These are phyloP conservation scores for Begonia fuchsioides DNA, from an alignment of 306 rosid genomes.

Conservation along the genomic window DNA sequence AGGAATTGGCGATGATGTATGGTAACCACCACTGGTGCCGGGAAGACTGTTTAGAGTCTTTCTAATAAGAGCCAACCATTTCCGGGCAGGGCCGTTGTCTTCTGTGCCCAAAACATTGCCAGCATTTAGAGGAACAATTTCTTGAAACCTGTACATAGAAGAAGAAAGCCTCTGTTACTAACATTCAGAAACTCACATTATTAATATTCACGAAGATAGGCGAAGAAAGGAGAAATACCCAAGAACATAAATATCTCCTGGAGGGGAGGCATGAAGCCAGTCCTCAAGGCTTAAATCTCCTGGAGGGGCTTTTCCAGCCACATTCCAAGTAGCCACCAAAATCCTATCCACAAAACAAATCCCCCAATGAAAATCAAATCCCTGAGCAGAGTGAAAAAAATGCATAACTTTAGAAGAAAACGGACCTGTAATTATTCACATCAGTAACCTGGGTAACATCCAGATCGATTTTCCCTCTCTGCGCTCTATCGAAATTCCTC, in stretches of 20 bases:
- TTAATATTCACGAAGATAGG: neutral
- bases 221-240: conserved; percentile 34
- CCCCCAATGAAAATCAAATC: neutral
- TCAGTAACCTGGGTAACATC: conserved; percentile 53
- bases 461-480: conserved; percentile 52
- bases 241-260: conserved; percentile 91
- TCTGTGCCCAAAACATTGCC: conserved; percentile 97
- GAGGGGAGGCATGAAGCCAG: conserved; percentile 95
- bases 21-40: conserved; percentile 57
- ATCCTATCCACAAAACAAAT: conserved; percentile 27
- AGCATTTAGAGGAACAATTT: conserved; percentile 97
- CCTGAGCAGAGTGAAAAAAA: neutral
- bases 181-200: neutral
- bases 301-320: conserved; percentile 94
- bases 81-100: conserved; percentile 95
- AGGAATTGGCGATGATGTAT: conserved; percentile 71
- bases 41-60: conserved; percentile 86
- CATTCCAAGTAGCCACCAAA: conserved; percentile 95
- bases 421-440: conserved; percentile 64
- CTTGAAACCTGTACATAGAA: conserved; percentile 66
- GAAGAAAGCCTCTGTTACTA: neutral
- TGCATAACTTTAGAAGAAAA: conserved; percentile 2
- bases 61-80: conserved; percentile 85
- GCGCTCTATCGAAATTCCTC: conserved; percentile 50
- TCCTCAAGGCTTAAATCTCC: conserved; percentile 74